Evolutionary conservation across 768 basidiomycete species (phyloP).

Genomic region (Phylloporus arenicola): DNA sequence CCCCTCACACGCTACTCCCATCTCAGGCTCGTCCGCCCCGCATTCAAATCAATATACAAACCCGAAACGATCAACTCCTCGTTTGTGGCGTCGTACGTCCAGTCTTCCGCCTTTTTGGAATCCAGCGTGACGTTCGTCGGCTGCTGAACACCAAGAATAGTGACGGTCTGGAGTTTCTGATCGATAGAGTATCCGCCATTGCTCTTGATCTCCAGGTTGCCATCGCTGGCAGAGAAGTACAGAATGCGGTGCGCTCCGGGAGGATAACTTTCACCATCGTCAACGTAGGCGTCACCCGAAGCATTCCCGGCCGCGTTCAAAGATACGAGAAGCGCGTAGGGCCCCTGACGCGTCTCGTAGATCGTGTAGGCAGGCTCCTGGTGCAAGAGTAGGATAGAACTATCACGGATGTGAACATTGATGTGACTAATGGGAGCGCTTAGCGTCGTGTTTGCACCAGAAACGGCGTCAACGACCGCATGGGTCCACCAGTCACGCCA

Average conservation of each 20-base stretch:
- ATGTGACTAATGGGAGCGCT: conserved; percentile 70
- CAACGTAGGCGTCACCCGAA: conserved; percentile 58
- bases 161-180: conserved; percentile 48
- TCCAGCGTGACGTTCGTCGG: conserved; percentile 40
- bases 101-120: conserved; percentile 30
- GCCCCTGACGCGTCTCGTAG: conserved; percentile 56
- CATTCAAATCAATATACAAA: conserved; percentile 42
- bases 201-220: conserved; percentile 34
- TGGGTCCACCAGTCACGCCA: conserved; percentile 79
- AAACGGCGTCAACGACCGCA: conserved; percentile 40
- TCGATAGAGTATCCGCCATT: conserved; percentile 29
- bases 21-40: conserved; percentile 23
- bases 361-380: conserved; percentile 60
- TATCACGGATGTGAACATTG: conserved; percentile 68
- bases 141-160: conserved; percentile 50
- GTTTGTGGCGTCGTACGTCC: conserved; percentile 37
- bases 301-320: conserved; percentile 45
- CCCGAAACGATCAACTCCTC: conserved; percentile 39
- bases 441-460: conserved; percentile 44
- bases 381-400: conserved; percentile 60
- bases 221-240: background rate
- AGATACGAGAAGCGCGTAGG: conserved; percentile 60
- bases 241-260: background rate
- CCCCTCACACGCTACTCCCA: conserved; percentile 26
- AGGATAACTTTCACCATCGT: conserved; percentile 47